Evolutionary conservation across 2,329 filamentous ascomycete genomes (phyloP).

Genomic region (Bisporella sp.): DNA sequence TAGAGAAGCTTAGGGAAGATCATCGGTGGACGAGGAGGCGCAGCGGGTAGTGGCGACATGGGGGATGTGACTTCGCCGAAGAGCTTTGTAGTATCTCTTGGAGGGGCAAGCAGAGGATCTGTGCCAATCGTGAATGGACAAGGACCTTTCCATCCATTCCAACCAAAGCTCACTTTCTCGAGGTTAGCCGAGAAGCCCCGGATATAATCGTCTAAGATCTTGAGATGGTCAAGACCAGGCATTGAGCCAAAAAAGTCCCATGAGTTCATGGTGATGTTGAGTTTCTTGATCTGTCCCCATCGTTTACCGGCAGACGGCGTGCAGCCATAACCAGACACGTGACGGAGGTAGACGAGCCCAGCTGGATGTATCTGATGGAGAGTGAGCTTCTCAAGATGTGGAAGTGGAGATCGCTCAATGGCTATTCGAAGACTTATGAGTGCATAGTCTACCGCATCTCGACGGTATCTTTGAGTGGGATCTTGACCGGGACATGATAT

Average conservation of each 20-base stretch:
- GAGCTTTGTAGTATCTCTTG: constrained; percentile 47
- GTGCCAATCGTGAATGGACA: constrained; percentile 60
- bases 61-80: constrained; percentile 58
- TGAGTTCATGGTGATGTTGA: constrained; percentile 65
- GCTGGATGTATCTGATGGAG: constrained; percentile 68
- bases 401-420: constrained; percentile 64
- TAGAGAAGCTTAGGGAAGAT: constrained; percentile 60
- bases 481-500: constrained; percentile 71
- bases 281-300: constrained; percentile 71
- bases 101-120: constrained; percentile 60
- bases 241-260: constrained; percentile 56
- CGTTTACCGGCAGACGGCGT: constrained; percentile 63
- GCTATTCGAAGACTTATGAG: constrained; percentile 82
- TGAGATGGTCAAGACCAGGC: constrained; percentile 62
- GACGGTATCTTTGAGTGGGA: constrained; percentile 61
- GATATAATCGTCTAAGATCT: constrained; percentile 76
- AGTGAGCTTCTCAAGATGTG: constrained; percentile 60
- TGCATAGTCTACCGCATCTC: constrained; percentile 79
- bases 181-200: constrained; percentile 59
- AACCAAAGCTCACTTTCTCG: constrained; percentile 68
- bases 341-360: constrained; percentile 71
- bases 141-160: constrained; percentile 66
- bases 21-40: constrained; percentile 47
- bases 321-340: constrained; percentile 66
- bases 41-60: constrained; percentile 54